Evolutionary conservation across 129 eudicot genomes (phyloP).

Genomic region (carrot (Daucus carota)): DH1_v3.0 NC_030384.2:43566501-43567000

Average conservation of each 20-base stretch:
- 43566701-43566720: neutral
- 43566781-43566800: conserved; percentile 55
- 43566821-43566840: conserved; percentile 79
- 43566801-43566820: conserved; percentile 63
- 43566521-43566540: conserved; percentile 63
- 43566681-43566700: neutral
- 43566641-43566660: conserved; percentile 99
- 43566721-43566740: conserved; percentile 7
- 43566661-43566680: conserved; percentile 15
- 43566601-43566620: conserved; percentile 96
- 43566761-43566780: conserved; percentile 82
- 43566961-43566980: neutral
- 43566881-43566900: conserved; percentile 51
- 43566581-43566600: conserved; percentile 99
- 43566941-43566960: conserved; percentile 88
- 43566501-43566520: conserved; percentile 50
- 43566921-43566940: conserved; percentile 83
- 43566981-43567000: neutral
- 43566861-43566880: conserved; percentile 52
- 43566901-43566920: conserved; percentile 96
- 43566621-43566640: conserved; percentile 94
- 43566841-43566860: conserved; percentile 52
- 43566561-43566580: conserved; percentile 98
- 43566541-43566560: conserved; percentile 69
- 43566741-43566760: conserved; percentile 15